phyloP scores from a whole-genome alignment of 108 stramenopile genomes.

The Cyclotella kingstonii region DNA sequence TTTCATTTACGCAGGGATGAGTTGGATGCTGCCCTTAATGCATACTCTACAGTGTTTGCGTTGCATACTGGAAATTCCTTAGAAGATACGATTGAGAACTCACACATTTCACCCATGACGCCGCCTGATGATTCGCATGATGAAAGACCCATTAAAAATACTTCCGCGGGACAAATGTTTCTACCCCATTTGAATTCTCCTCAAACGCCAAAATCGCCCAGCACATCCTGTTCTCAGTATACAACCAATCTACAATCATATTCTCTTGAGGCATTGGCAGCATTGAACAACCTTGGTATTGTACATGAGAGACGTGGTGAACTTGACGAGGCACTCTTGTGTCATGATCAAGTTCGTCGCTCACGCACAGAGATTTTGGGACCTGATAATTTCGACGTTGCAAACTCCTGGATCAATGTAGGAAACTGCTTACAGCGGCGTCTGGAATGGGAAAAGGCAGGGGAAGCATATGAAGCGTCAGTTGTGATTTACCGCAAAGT shows the following conservation, averaged over 20 bases:
- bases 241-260: background rate
- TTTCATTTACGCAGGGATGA: slow-evolving; percentile 37
- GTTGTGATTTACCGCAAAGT: slow-evolving; percentile 6
- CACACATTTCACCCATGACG: background rate
- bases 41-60: slow-evolving; percentile 28
- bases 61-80: slow-evolving; percentile 6
- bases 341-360: slow-evolving; percentile 14
- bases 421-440: slow-evolving; percentile 19
- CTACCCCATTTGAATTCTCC: too few species aligned
- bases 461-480: slow-evolving; percentile 1
- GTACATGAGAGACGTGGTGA: slow-evolving; percentile 32
- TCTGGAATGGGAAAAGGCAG: slow-evolving; percentile 16
- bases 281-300: slow-evolving; percentile 27
- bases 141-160: too few species aligned
- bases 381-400: slow-evolving; percentile 3
- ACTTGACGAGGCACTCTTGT: slow-evolving; percentile 14
- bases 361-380: background rate
- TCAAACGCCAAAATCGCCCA: too few species aligned
- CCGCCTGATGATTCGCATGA: background rate
- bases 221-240: background rate
- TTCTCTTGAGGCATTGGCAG: slow-evolving; percentile 13
- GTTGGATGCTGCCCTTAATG: slow-evolving; percentile 25
- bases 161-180: too few species aligned
- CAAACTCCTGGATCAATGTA: slow-evolving; percentile 22
- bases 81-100: background rate